Evolutionary conservation across 2,329 filamentous ascomycete species (phyloP), one percentile per base, ranked within the genome.

Genomic region (Colletotrichum falcatum): DNA sequence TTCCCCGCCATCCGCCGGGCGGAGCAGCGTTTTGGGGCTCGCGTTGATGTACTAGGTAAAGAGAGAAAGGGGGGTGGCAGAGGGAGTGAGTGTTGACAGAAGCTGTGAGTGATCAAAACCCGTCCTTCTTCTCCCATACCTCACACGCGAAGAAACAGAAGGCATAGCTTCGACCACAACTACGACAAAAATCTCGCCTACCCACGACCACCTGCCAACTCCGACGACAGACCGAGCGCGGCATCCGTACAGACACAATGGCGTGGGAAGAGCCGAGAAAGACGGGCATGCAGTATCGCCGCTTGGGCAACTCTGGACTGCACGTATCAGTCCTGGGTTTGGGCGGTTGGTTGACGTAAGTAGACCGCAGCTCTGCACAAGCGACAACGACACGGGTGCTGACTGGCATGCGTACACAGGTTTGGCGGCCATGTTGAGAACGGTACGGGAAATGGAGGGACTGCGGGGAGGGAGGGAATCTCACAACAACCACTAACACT

Each of bases 261-360:
- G 81, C 82, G 48, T 83, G 79, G 78, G 73, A 79, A 74, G 82
- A 84, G 78, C 82, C 82, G 64, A 77, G 82, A 65, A 79, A 83
- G 66, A 83, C 82, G 16, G 82, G 82, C 66, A 84, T 83, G 82
- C 68, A 78, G 73, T 83, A 83, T 76, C 81, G 82, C 75, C 80
- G 81, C 42, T 78, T 83, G 8, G 81, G 81, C 61, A 78, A 78
- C 62, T 90, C 88, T 6, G 90, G 91, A 18, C 83, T 92, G 5
- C 88, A 92, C 75, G 89, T 92, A 49, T 92, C 90, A 14, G 89
- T 87, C 12, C 89, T 93, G 56, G 88, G 89, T 1, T 82, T 93
- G 0, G 91, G 88, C 44, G 85, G 87, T 56, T 89, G 88, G 88
- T 82, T 92, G 62, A 92, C 90, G 1, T 65, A 65, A 16, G 68